Evolutionary conservation across 23 red algal species (phyloP), one percentile per base, ranked within the genome.

Genomic region (Pyropia haitanensis): DNA sequence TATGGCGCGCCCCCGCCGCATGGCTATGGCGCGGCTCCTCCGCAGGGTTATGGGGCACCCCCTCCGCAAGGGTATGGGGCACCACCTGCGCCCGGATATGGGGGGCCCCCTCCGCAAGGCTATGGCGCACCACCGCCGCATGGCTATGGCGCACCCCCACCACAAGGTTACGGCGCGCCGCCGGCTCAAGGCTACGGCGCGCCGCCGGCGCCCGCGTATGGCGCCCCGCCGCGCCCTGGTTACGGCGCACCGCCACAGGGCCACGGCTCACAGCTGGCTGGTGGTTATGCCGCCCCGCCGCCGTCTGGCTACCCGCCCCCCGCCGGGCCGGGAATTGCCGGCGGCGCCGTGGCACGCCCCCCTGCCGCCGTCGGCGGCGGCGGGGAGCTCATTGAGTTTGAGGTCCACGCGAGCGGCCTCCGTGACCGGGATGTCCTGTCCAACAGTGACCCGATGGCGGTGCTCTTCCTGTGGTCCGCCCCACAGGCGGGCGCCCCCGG

Each of bases 351-450:
- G 21, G 27, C 4, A 30, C n/a, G 27, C 6, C 26, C 30, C 54
- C 14, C 27, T 1, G 23, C 59, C n/a, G 25, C 27, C 19, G 51
- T 26, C 1, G 59, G 72, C 19, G 51, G 16, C 12, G 53, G 53
- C 52, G 78, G 60, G 0, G 55, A 44, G 13, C 58, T 65, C 49
- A 71, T 85, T 24, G 16, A 31, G 13, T 59, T 87, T n/a, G 82
- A 87, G 55, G 27, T 87, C 8, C 48, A 51, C 22, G 82, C 71
- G 3, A 53, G 18, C 30, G 82, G 82, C 20, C 62, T 87, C 46
- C 63, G 55, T 39, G 61, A 76, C 34, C 74, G 76, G 63, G 82
- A 87, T 49, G 44, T 68, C 16, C 29, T 87, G 53, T 56, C 61
- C 53, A 27, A 18, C 29, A 67, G 58, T 61, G 82, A 87, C 52